Percentiles rank a stretch among this genome's conserved stretches.
Evolutionary conservation across 495 filamentous ascomycete genomes (phyloP).

Genomic region (Xylaria scruposa): DNA sequence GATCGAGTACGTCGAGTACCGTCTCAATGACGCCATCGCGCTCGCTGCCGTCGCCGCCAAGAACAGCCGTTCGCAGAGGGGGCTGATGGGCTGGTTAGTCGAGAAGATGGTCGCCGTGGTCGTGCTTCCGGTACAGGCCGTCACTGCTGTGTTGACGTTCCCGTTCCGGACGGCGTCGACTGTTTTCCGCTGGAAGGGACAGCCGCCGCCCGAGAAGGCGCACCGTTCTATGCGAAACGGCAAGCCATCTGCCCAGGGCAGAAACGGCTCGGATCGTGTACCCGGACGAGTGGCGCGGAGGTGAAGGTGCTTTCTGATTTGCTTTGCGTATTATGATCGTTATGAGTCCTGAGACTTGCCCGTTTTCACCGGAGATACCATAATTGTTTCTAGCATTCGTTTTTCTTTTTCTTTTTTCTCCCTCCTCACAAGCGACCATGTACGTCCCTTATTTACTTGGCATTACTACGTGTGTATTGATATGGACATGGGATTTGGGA

Average conservation of each 20-base stretch:
- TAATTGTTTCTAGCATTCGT: constrained; percentile 2
- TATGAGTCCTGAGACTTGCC: not conserved
- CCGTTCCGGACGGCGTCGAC: constrained; percentile 37
- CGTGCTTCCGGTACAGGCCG: constrained; percentile 45
- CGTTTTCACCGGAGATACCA: constrained; percentile 3
- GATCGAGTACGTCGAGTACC: constrained; percentile 69
- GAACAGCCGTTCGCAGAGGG: constrained; percentile 47
- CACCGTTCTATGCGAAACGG: constrained; percentile 26
- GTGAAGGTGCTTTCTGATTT: constrained; percentile 23
- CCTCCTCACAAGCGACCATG: not conserved
- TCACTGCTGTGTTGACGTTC: constrained; percentile 34
- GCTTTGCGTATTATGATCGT: not conserved
- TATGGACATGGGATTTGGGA: not conserved
- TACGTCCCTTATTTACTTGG: not conserved
- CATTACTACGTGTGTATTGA: not conserved
- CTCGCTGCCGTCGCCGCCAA: constrained; percentile 78
- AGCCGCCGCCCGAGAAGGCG: constrained; percentile 27
- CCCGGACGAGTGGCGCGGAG: constrained; percentile 35
- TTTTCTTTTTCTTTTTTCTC: not conserved
- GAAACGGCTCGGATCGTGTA: constrained; percentile 36
- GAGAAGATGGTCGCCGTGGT: constrained; percentile 35
- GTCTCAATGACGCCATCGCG: constrained; percentile 77
- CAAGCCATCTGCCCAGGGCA: constrained; percentile 27
- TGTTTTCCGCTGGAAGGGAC: constrained; percentile 36
- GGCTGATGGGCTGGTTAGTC: constrained; percentile 35